Conservation (phyloP, 2,329 filamentous ascomycete genomes). For the Cladophialophora exuberans region DNA sequence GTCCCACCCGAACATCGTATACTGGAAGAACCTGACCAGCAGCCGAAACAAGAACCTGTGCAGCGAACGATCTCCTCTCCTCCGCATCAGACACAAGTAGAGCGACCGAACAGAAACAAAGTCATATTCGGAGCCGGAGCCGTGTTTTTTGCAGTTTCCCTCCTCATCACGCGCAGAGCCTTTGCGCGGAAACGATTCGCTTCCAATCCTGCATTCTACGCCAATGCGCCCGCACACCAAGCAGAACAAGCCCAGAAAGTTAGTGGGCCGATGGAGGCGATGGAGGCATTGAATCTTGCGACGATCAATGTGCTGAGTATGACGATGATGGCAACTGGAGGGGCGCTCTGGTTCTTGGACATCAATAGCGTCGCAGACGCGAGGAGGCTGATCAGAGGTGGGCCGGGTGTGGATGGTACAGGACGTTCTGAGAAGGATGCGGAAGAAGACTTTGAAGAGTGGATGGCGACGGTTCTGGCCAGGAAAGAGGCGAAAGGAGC, state of each 20-base stretch:
- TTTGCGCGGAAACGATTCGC: constrained; percentile 65
- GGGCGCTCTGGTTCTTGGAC: constrained; percentile 75
- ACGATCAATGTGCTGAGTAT: constrained; percentile 83
- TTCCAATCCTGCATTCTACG: constrained; percentile 72
- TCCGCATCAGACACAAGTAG: constrained; percentile 16
- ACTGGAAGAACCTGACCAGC: constrained; percentile 21
- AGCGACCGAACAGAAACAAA: constrained; percentile 58
- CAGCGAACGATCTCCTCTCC: constrained; percentile 9
- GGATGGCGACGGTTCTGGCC: constrained; percentile 53
- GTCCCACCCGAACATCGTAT: constrained; percentile 24
- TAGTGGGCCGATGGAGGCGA: constrained; percentile 72
- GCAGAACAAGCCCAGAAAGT: constrained; percentile 45
- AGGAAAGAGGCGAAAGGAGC: constrained; percentile 46
- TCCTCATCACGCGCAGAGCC: constrained; percentile 71
- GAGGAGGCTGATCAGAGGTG: constrained; percentile 61
- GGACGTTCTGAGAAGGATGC: constrained; percentile 52
- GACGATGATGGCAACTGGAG: constrained; percentile 74
- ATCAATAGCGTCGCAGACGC: constrained; percentile 71
- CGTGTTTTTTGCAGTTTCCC: constrained; percentile 73
- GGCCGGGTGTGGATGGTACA: constrained; percentile 62
- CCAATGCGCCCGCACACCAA: constrained; percentile 48
- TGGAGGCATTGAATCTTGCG: constrained; percentile 81
- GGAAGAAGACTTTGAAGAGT: constrained; percentile 59
- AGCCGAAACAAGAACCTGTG: constrained; percentile 6
- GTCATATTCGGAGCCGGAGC: constrained; percentile 72